Conservation (phyloP, 129 eudicot species). For the Solidago caesia region DNA sequence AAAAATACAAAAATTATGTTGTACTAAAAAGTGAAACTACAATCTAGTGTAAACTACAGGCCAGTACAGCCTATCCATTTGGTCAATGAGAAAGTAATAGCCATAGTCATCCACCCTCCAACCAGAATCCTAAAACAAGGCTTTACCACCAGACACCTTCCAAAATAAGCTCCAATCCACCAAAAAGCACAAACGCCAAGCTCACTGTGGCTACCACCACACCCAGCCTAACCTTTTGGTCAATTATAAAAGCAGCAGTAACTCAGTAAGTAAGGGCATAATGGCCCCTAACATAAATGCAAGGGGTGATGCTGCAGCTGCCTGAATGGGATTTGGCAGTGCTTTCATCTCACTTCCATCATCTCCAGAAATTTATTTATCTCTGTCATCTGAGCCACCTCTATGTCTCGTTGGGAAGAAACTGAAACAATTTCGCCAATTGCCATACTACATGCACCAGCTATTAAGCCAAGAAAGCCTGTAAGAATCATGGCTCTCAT, state of each 20-base stretch:
- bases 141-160: slow-evolving; percentile 33
- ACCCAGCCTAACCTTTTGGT: slow-evolving; percentile 37
- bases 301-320: slow-evolving; percentile 49
- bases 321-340: slow-evolving; percentile 52
- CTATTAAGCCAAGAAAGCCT: slow-evolving; percentile 39
- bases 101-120: slow-evolving; percentile 41
- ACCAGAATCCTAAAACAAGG: slow-evolving; percentile 28
- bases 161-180: slow-evolving; percentile 30
- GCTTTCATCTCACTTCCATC: slow-evolving; percentile 14
- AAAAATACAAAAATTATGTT: background rate
- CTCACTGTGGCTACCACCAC: slow-evolving; percentile 41
- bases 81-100: slow-evolving; percentile 22
- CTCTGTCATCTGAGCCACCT: background rate
- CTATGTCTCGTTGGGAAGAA: background rate
- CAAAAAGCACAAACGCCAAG: slow-evolving; percentile 33
- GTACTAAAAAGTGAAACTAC: background rate
- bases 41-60: background rate
- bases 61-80: too few species aligned
- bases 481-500: slow-evolving; percentile 42
- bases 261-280: slow-evolving; percentile 43
- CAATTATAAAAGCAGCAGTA: slow-evolving; percentile 31
- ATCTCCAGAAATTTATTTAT: background rate
- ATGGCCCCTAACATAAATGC: slow-evolving; percentile 47
- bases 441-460: slow-evolving; percentile 48
- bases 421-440: slow-evolving; percentile 17